Evolutionary conservation across 1,139 yeast species (phyloP), one percentile per base, ranked within the genome.

Genomic region (Debaryomycetaceae sp.): DNA sequence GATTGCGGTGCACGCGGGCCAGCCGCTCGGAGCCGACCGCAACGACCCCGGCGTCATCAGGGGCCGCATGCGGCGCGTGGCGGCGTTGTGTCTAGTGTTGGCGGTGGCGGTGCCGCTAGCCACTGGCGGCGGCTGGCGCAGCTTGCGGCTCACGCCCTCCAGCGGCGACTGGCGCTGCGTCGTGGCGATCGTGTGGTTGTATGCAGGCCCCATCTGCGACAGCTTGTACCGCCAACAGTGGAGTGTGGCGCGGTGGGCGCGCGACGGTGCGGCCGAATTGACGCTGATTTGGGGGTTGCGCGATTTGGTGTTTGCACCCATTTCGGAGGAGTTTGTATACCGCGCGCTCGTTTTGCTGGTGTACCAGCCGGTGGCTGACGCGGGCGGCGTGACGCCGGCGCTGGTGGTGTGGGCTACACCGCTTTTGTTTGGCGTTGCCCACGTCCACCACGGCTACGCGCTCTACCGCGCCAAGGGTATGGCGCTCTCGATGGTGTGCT

Each of bases 371-470:
- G 15, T 30, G n/a, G 5, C 58, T 62, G 33, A 42, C 51, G 27
- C 65, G 62, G 38, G 40, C 4, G 41, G 46, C 16, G 36, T 49
- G 11, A 40, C 60, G 18, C 34, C 42, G 10, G 40, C 38, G 6
- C 36, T 49, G 10, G 47, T 65, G 21, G 48, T 75, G 2, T 47
- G 55, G 30, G 53, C 56, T 17, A 69, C 89, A 2, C 95, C 96
- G 0, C 47, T 80, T 14, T 70, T 79, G 41, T 91, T 91, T 60
- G 95, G 96, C 1, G 48, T 85, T n/a, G 96, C 97, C 0, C 99
- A 91, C 56, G 37, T 83, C 13, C 96, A 91, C 51, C 97, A 91
- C 53, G 94, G 79, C 1, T 69, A 67, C 42, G 84, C 78, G 37
- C 46, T 75, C 32, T 65, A 62, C 38, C 45, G 52, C 6, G 37